Conservation (phyloP, 352 stramenopile genomes). For the Aphanomyces invadans region DNA sequence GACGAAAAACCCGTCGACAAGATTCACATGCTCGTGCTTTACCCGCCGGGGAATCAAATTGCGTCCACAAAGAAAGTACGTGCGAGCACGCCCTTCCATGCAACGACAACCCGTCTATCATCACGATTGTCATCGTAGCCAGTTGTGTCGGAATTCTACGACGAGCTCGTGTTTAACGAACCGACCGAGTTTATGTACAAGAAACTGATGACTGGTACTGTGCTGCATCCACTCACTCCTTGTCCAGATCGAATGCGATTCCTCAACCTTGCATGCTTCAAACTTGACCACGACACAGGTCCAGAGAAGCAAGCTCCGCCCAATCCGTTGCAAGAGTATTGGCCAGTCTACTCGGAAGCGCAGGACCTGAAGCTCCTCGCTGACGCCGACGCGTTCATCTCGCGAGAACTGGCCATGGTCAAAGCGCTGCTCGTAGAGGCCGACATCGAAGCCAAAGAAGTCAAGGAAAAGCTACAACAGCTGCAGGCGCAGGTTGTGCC, state of each 20-base stretch:
- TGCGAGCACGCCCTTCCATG: not conserved
- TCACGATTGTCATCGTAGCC: constrained; percentile 41
- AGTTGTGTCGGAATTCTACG: constrained; percentile 94
- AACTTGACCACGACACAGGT: constrained; percentile 31
- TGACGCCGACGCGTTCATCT: constrained; percentile 75
- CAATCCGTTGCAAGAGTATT: constrained; percentile 72
- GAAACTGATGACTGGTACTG: constrained; percentile 71
- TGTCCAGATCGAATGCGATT: too few relatives aligned
- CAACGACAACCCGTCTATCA: not conserved
- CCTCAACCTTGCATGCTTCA: not conserved
- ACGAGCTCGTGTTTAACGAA: constrained; percentile 98
- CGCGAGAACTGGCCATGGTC: constrained; percentile 55
- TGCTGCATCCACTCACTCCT: too few relatives aligned
- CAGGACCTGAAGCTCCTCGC: constrained; percentile 79
- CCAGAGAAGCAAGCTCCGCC: constrained; percentile 57
- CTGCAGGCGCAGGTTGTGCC: not conserved
- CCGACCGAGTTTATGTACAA: constrained; percentile 94
- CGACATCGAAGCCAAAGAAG: constrained; percentile 23
- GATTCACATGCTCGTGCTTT: constrained; percentile 81
- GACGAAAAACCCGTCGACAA: constrained; percentile 88
- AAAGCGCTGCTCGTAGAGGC: constrained; percentile 53
- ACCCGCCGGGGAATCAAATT: constrained; percentile 74
- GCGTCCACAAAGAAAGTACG: constrained; percentile 84
- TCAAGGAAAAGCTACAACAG: constrained; percentile 18
- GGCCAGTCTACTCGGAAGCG: constrained; percentile 84